These are phyloP conservation scores for Teratosphaeria destructans DNA, from an alignment of 2,329 filamentous ascomycete species.

Conservation along the genomic window DNA sequence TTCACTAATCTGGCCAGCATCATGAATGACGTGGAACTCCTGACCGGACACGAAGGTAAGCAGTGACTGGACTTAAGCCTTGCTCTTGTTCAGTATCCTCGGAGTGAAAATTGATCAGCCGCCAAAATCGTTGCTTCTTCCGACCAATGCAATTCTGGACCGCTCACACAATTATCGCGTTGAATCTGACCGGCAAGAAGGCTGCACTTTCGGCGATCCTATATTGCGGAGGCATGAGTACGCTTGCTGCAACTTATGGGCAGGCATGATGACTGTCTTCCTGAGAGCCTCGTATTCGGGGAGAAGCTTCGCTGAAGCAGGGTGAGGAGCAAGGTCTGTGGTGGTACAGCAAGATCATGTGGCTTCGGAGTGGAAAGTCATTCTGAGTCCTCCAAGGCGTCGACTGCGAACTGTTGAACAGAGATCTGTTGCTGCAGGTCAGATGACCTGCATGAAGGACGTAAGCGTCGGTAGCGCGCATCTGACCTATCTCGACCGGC, in stretches of 20 bases:
- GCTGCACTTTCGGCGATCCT: background rate
- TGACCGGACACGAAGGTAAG: background rate
- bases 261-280: background rate
- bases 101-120: background rate
- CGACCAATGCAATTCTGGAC: background rate
- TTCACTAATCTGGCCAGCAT: background rate
- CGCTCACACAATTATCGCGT: background rate
- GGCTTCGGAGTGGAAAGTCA: background rate
- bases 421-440: background rate
- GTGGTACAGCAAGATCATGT: background rate
- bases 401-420: background rate
- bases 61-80: background rate
- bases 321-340: background rate
- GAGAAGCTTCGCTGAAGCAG: background rate
- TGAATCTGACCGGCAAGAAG: background rate
- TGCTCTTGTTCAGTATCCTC: background rate
- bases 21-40: background rate
- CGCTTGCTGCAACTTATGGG: background rate
- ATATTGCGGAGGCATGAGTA: background rate
- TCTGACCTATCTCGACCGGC: no score
- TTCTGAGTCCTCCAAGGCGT: background rate
- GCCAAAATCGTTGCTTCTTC: background rate
- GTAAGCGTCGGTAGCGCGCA: no score
- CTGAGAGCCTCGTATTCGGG: background rate
- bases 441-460: background rate